A percentile compares a stretch with the other conserved stretches of the same genome.
These are phyloP conservation scores for Tulasnella sp. DNA, from an alignment of 768 basidiomycete species.

Conservation along the genomic window DNA sequence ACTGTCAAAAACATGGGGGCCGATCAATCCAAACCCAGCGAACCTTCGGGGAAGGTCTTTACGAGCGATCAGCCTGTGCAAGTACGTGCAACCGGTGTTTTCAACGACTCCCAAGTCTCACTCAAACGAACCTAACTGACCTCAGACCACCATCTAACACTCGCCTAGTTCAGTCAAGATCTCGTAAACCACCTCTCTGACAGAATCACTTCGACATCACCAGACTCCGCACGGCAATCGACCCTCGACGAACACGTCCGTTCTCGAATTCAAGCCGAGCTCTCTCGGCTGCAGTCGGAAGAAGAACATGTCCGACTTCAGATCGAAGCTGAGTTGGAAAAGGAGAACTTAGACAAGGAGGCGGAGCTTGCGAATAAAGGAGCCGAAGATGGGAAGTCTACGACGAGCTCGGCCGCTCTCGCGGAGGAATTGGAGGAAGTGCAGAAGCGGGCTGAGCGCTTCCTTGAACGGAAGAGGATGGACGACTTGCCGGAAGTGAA, in stretches of 20 bases:
- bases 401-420: conserved; percentile 39
- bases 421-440: conserved; percentile 69
- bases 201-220: conserved; percentile 43
- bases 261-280: conserved; percentile 56
- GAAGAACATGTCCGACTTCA: conserved; percentile 58
- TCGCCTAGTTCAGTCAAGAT: conserved; percentile 62
- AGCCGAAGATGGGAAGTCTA: conserved; percentile 29
- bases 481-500: conserved; percentile 46
- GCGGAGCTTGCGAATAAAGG: conserved; percentile 31
- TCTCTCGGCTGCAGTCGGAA: conserved; percentile 51
- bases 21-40: conserved; percentile 42
- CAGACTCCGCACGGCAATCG: conserved; percentile 57
- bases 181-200: conserved; percentile 72
- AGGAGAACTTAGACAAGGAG: conserved; percentile 79
- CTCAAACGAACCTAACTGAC: not conserved
- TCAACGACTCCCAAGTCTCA: not conserved
- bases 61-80: conserved; percentile 42
- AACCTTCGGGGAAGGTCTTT: conserved; percentile 44
- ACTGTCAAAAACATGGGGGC: conserved; percentile 42
- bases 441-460: conserved; percentile 57
- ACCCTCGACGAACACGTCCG: conserved; percentile 64
- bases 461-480: conserved; percentile 45
- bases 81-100: conserved; percentile 26
- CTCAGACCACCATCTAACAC: conserved; percentile 3
- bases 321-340: conserved; percentile 70